These are phyloP conservation scores for Heritiera fomes DNA, from an alignment of 345 rosid genomes.

Conservation along the genomic window DNA sequence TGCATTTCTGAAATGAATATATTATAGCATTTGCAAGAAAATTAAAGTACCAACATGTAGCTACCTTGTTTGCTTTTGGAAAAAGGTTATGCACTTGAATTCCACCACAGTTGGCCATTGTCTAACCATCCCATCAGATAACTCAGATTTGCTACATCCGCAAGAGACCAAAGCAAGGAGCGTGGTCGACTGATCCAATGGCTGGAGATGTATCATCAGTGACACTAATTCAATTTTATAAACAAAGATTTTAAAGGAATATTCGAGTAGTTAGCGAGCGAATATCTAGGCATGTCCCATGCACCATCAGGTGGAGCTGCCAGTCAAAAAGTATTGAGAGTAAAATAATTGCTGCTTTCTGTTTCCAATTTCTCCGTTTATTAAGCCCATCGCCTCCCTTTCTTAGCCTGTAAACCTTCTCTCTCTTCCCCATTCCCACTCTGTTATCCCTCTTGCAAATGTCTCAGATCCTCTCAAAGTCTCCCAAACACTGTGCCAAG, in stretches of 20 bases:
- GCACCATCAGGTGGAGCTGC: not conserved
- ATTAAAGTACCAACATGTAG: not conserved
- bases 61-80: not conserved
- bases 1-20: not conserved
- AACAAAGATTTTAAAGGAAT: not conserved
- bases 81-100: not conserved
- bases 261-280: slow-evolving; percentile 10
- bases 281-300: not conserved
- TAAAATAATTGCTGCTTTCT: slow-evolving; percentile 31
- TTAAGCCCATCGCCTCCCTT: slow-evolving; percentile 28
- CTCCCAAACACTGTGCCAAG: slow-evolving; percentile 79
- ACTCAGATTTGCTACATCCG: not conserved
- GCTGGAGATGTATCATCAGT: not conserved
- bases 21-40: not conserved
- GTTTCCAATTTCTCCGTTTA: slow-evolving; percentile 25
- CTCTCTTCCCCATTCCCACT: slow-evolving; percentile 12
- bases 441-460: slow-evolving; percentile 46
- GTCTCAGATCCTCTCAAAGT: slow-evolving; percentile 55
- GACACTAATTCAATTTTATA: not conserved
- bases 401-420: slow-evolving; percentile 16
- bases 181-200: not conserved
- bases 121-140: slow-evolving; percentile 10
- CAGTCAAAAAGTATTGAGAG: slow-evolving; percentile 36
- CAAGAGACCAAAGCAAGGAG: not conserved
- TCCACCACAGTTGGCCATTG: not conserved